phyloP scores from a whole-genome alignment of 2,329 filamentous ascomycete genomes.

The Alternaria gaisen region DNA sequence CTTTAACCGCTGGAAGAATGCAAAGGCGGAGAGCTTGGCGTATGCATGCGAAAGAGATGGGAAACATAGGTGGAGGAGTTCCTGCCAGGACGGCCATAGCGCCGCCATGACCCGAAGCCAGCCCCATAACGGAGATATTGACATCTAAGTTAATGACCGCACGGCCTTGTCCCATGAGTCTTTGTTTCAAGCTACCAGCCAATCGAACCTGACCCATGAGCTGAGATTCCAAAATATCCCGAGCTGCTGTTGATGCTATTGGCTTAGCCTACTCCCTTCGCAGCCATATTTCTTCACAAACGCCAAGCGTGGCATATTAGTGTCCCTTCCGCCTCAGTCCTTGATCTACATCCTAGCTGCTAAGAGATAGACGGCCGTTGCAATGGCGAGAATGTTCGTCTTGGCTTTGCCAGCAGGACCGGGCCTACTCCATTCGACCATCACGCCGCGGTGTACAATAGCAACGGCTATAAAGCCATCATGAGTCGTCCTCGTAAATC shows the following conservation, averaged over 20 bases:
- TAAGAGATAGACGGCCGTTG: constrained; percentile 22
- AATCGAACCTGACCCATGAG: constrained; percentile 16
- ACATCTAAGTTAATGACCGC: constrained; percentile 32
- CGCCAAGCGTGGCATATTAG: constrained; percentile 32
- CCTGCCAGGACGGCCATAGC: constrained; percentile 18
- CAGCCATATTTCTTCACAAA: constrained; percentile 6
- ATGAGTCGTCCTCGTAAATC: constrained; percentile 20
- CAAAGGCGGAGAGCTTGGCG: constrained; percentile 28
- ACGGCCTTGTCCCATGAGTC: constrained; percentile 24
- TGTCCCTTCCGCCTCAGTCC: constrained; percentile 20
- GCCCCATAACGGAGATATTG: constrained; percentile 35
- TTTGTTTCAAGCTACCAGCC: constrained; percentile 30
- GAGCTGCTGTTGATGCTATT: background rate
- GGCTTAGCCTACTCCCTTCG: background rate
- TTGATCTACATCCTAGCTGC: constrained; percentile 29
- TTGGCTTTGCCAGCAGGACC: constrained; percentile 19
- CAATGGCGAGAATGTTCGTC: constrained; percentile 24
- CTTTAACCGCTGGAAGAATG: constrained; percentile 30
- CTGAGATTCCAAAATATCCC: background rate
- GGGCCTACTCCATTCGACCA: constrained; percentile 12
- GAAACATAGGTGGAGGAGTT: constrained; percentile 5
- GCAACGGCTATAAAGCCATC: constrained; percentile 29
- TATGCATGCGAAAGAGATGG: constrained; percentile 18
- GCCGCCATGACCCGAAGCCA: constrained; percentile 15
- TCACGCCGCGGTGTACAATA: constrained; percentile 12